Conservation (phyloP, 1,284 basidiomycete genomes). For the Leccinum ponderosum region DNA sequence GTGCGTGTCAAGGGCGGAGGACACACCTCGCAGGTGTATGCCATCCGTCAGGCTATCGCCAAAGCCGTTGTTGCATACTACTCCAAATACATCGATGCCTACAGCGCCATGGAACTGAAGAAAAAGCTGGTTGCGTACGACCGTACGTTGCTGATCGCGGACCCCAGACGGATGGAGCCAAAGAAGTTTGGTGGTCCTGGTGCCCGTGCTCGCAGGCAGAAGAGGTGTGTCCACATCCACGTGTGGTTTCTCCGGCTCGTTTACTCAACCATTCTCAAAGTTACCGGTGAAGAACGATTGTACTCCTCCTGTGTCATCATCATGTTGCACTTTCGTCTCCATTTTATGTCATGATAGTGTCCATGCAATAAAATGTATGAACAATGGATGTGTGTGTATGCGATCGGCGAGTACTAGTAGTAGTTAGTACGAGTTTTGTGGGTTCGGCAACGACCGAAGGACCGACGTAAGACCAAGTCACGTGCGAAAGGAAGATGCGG, state of each 20-base stretch:
- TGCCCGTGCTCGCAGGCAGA: constrained; percentile 95
- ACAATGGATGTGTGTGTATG: neutral
- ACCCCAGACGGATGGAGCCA: constrained; percentile 98
- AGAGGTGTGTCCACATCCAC: constrained; percentile 59
- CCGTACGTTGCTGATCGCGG: constrained; percentile 93
- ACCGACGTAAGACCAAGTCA: constrained; percentile 5
- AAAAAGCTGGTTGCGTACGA: constrained; percentile 96
- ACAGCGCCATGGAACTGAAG: constrained; percentile 94
- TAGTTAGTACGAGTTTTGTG: neutral
- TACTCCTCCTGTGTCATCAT: constrained; percentile 33
- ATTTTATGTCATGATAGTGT: constrained; percentile 51
- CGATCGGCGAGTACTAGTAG: neutral
- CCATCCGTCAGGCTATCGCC: constrained; percentile 98
- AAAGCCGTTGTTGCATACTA: constrained; percentile 99
- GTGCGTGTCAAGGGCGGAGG: constrained; percentile 99
- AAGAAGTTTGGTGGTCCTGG: constrained; percentile 99
- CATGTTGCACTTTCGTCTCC: constrained; percentile 45
- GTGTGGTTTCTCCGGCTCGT: neutral
- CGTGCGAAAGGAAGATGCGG: constrained; percentile 11
- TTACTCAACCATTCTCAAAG: constrained; percentile 42
- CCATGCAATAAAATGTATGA: constrained; percentile 36
- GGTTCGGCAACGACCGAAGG: neutral
- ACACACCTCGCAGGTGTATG: constrained; percentile 99
- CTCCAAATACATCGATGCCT: constrained; percentile 98
- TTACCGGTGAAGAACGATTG: constrained; percentile 74